Evolutionary conservation across 1,139 yeast genomes (phyloP), one percentile per base, ranked within the genome.

Genomic region (Pichia inconspicua): DNA sequence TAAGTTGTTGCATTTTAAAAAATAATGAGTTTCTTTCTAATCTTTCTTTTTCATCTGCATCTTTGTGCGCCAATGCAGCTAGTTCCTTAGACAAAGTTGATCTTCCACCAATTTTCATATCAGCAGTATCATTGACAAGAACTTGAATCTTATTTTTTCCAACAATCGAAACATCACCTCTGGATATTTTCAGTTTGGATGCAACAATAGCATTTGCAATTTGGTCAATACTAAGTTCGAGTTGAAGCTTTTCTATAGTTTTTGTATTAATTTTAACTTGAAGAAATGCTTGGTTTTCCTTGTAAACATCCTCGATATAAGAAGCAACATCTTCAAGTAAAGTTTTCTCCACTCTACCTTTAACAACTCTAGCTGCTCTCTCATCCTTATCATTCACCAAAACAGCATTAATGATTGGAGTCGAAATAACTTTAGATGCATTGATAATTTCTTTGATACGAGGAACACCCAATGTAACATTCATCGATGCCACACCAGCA

Each of bases 401-500:
- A 10, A 85, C 90, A 8, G 97, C 95, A 57, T 92, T 90, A 63
- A 94, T 92, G 63, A 94, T 94, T 1, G 99, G 99, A 2, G 98
- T 94, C 5, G 96, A 87, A 59, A 94, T 94, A 15, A 81, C 80
- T 66, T 94, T 94, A 19, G 97, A 87, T 1, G 98, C 99, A 67
- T 92, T 94, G 65, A 92, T 92, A 65, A 92, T 92, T 74, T 92
- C 99, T 69, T 92, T 49, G 64, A 92, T 92, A 77, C 98, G 96
- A 39, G 98, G 98, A 43, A 92, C 98, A 78, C 98, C 98, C 58
- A 92, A 77, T 0, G 98, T 92, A 57, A 92, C 96, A 72, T 92
- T 92, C 98, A 92, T 92, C 44, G 96, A 86, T 32, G 98, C 98
- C 51, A 92, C 98, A 74, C 98, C 98, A 60, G 98, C 98, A 75